Percentiles rank a stretch among this genome's conserved stretches.
phyloP scores from a whole-genome alignment of 768 basidiomycete genomes.

The Collybiopsis confluens region DNA sequence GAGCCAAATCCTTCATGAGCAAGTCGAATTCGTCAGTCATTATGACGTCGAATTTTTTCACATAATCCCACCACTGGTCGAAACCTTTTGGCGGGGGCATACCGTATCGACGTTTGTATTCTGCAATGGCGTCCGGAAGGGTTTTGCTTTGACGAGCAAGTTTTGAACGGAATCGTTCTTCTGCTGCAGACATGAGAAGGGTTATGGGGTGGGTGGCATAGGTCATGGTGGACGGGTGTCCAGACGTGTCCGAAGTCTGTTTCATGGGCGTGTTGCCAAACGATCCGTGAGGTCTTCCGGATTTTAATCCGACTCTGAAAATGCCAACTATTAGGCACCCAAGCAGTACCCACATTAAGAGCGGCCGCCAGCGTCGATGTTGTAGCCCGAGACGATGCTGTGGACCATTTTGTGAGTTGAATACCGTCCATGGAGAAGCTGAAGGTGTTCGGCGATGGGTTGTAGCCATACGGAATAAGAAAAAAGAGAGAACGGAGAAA shows the following conservation, averaged over 20 bases:
- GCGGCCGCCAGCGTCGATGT: not conserved
- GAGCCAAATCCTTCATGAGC: constrained; percentile 73
- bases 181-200: constrained; percentile 78
- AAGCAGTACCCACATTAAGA: constrained; percentile 1
- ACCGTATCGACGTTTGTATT: constrained; percentile 77
- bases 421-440: too few relatives aligned
- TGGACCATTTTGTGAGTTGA: too few relatives aligned
- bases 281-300: constrained; percentile 6
- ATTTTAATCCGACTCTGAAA: not conserved
- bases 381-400: too few relatives aligned
- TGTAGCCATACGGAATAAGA: too few relatives aligned
- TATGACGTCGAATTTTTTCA: constrained; percentile 62
- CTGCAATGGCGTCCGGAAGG: constrained; percentile 69
- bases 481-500: too few relatives aligned
- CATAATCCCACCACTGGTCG: constrained; percentile 86
- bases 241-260: constrained; percentile 12
- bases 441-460: too few relatives aligned
- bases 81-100: constrained; percentile 87
- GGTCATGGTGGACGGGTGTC: constrained; percentile 12
- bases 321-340: not conserved
- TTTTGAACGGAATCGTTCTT: constrained; percentile 60
- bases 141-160: constrained; percentile 77
- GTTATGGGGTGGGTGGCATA: constrained; percentile 70
- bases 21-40: constrained; percentile 90
- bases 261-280: constrained; percentile 19